Conservation (phyloP, 139 green algal species). For the Pleodorina starrii region DNA sequence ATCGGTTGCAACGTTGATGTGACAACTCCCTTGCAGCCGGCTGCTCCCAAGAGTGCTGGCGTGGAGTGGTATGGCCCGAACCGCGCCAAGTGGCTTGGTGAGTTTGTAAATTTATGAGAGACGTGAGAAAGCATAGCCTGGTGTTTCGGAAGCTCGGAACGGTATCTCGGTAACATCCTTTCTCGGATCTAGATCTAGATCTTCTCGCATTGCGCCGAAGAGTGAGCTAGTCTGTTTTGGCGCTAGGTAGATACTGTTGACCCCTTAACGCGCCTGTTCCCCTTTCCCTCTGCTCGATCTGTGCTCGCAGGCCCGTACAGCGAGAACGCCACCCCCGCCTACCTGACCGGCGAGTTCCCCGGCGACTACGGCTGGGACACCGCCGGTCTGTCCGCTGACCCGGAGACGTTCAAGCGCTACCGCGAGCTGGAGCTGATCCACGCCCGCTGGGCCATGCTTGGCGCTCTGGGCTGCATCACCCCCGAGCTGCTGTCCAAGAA, state of each 20-base stretch:
- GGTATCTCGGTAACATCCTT: too few species aligned
- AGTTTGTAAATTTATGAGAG: background rate
- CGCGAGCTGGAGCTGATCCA: conserved; percentile 98
- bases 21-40: background rate
- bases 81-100: conserved; percentile 75
- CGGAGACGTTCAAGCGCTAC: conserved; percentile 83
- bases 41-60: conserved; percentile 27
- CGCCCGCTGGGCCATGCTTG: conserved; percentile 98
- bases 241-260: too few species aligned
- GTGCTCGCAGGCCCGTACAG: conserved; percentile 31
- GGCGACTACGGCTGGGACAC: conserved; percentile 98
- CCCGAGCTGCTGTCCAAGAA: conserved; percentile 67
- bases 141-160: too few species aligned
- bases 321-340: conserved; percentile 59
- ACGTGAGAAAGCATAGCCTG: too few species aligned
- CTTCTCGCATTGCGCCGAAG: too few species aligned
- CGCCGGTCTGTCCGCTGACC: conserved; percentile 94
- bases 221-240: too few species aligned
- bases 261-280: too few species aligned
- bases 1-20: too few species aligned
- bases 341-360: conserved; percentile 91
- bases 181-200: too few species aligned
- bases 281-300: too few species aligned
- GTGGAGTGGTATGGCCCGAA: conserved; percentile 81
- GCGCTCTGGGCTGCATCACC: conserved; percentile 82